Percentiles rank a stretch among this genome's conserved stretches.
These are phyloP conservation scores for Diaporthe eres DNA, from an alignment of 2,329 filamentous ascomycete genomes.

Conservation along the genomic window DNA sequence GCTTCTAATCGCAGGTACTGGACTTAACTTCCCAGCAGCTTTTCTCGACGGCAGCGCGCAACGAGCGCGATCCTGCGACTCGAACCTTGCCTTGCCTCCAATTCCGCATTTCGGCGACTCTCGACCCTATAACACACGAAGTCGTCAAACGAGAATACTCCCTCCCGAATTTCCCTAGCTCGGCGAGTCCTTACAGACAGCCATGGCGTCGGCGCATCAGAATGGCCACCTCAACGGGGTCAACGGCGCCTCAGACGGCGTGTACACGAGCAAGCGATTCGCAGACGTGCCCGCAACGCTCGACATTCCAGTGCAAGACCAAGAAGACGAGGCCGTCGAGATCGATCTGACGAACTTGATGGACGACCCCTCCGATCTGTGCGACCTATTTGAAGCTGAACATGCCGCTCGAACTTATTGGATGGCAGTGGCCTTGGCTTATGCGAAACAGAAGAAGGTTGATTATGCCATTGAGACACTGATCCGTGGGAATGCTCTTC, in stretches of 20 bases:
- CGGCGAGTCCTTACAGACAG: conserved; percentile 48
- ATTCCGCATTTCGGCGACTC: conserved; percentile 1
- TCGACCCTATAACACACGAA: conserved; percentile 18
- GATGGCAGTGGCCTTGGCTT: conserved; percentile 98
- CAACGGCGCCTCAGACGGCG: conserved; percentile 54
- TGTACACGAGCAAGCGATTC: conserved; percentile 69
- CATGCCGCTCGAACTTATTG: conserved; percentile 91
- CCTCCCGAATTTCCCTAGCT: neutral
- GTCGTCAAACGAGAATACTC: neutral
- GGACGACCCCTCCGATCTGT: conserved; percentile 95
- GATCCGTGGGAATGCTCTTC: conserved; percentile 79
- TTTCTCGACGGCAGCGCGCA: conserved; percentile 13
- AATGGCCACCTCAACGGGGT: conserved; percentile 62
- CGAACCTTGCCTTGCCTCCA: conserved; percentile 13
- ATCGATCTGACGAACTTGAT: conserved; percentile 92
- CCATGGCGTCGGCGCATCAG: conserved; percentile 58
- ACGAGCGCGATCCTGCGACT: conserved; percentile 11
- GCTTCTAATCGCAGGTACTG: conserved; percentile 21
- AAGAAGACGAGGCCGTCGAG: conserved; percentile 84
- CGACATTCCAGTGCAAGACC: conserved; percentile 76
- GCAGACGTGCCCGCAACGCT: conserved; percentile 76
- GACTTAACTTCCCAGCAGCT: conserved; percentile 11
- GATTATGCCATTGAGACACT: conserved; percentile 85
- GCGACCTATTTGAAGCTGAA: conserved; percentile 95
- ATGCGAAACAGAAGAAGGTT: conserved; percentile 94